Evolutionary conservation across 129 eudicot species (phyloP).

Genomic region (Flaveria sonorensis): DNA sequence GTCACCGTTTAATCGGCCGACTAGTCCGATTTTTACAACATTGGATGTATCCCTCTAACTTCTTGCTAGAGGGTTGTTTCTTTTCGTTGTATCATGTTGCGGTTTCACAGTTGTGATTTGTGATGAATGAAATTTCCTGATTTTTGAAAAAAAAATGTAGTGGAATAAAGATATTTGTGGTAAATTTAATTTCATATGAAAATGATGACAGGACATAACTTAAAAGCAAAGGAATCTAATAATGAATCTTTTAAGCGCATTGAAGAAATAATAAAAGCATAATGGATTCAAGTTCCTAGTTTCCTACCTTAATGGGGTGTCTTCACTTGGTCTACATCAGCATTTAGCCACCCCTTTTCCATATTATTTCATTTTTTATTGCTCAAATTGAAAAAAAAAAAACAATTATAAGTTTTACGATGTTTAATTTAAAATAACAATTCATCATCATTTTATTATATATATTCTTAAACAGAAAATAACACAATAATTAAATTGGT

Average conservation of each 20-base stretch:
- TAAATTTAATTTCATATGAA: background rate
- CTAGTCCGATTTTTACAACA: too few species aligned
- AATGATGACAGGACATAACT: slow-evolving; percentile 24
- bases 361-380: slow-evolving; percentile 10
- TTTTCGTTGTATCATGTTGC: too few species aligned
- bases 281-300: slow-evolving; percentile 28
- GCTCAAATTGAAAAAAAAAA: background rate
- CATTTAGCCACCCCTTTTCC: slow-evolving; percentile 34
- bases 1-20: too few species aligned
- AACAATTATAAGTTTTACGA: background rate
- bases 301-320: slow-evolving; percentile 36
- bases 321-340: slow-evolving; percentile 43
- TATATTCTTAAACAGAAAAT: background rate
- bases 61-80: too few species aligned
- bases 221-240: slow-evolving; percentile 33
- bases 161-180: background rate
- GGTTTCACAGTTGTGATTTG: too few species aligned
- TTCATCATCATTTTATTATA: background rate
- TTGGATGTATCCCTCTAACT: too few species aligned
- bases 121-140: too few species aligned
- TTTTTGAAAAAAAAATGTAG: too few species aligned
- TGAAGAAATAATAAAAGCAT: slow-evolving; percentile 22
- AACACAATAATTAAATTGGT: slow-evolving; percentile 13
- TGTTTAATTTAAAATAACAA: background rate
- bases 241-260: slow-evolving; percentile 42